Conservation (phyloP, 2,329 filamentous ascomycete genomes). For the Aspergillus oerlinghausenensis region DNA sequence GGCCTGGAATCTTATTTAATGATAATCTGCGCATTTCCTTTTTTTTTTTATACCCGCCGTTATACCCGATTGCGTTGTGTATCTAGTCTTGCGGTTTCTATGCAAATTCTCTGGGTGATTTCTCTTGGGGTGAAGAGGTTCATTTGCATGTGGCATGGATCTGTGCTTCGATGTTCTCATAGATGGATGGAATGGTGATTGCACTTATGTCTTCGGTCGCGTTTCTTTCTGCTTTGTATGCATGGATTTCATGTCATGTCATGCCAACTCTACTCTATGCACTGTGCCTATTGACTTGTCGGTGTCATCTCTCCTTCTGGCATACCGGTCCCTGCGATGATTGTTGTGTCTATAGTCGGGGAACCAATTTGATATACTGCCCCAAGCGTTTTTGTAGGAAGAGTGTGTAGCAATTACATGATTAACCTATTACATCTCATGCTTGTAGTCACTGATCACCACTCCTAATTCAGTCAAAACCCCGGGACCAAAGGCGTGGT, state of each 20-base stretch:
- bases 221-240: not conserved
- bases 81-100: slow-evolving; percentile 12
- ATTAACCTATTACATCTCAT: too few species aligned
- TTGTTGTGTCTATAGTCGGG: not conserved
- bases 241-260: not conserved
- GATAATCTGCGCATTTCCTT: slow-evolving; percentile 28
- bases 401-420: not conserved
- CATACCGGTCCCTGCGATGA: not conserved
- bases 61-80: slow-evolving; percentile 26
- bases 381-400: not conserved
- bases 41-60: slow-evolving; percentile 33
- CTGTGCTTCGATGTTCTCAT: not conserved
- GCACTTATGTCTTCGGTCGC: not conserved
- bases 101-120: slow-evolving; percentile 13
- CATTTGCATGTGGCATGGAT: slow-evolving; percentile 1
- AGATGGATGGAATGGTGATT: not conserved
- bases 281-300: too few species aligned
- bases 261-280: not conserved
- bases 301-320: not conserved
- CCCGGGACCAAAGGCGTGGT: slow-evolving; percentile 24
- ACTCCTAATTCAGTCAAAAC: not conserved
- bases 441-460: too few species aligned
- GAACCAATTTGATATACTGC: slow-evolving; percentile 9
- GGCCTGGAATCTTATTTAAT: slow-evolving; percentile 21
- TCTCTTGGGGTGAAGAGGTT: slow-evolving; percentile 3